These are phyloP conservation scores for Russula lepida DNA, from an alignment of 768 basidiomycete genomes.

Conservation along the genomic window DNA sequence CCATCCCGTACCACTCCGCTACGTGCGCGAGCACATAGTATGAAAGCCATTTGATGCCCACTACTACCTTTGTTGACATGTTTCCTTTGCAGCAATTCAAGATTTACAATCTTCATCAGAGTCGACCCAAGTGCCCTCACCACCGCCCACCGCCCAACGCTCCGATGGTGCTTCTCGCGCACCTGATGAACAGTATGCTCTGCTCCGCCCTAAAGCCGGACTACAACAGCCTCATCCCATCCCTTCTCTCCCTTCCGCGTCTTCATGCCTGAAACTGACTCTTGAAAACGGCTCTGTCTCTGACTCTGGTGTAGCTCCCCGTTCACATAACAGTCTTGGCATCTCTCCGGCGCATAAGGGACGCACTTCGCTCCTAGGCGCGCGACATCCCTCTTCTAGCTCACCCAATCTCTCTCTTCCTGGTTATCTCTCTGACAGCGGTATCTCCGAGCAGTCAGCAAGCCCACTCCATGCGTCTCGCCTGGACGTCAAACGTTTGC, in stretches of 20 bases:
- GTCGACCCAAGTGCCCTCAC: background rate
- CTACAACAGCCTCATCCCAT: background rate
- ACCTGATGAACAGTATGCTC: background rate
- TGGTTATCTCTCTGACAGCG: constrained; percentile 18
- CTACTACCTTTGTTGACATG: background rate
- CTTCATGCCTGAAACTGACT: background rate
- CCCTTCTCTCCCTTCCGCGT: background rate
- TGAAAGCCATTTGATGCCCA: background rate
- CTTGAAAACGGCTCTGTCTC: constrained; percentile 15
- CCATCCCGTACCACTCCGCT: background rate
- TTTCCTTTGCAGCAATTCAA: background rate
- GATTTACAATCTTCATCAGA: background rate
- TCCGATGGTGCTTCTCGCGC: background rate
- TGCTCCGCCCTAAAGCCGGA: background rate
- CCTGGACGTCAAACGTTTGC: constrained; percentile 21
- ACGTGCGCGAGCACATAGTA: constrained; percentile 2
- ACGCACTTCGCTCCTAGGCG: background rate
- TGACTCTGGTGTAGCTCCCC: constrained; percentile 9
- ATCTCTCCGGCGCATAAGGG: background rate
- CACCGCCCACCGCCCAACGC: background rate
- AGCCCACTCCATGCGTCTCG: constrained; percentile 13
- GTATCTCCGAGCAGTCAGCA: constrained; percentile 7
- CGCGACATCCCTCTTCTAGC: constrained; percentile 11
- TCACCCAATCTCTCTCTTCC: constrained; percentile 7
- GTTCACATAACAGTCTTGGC: background rate